A percentile compares a stretch with the other conserved stretches of the same genome.
Evolutionary conservation across 768 basidiomycete species (phyloP).

Genomic region (Leccinum incarnatum): DNA sequence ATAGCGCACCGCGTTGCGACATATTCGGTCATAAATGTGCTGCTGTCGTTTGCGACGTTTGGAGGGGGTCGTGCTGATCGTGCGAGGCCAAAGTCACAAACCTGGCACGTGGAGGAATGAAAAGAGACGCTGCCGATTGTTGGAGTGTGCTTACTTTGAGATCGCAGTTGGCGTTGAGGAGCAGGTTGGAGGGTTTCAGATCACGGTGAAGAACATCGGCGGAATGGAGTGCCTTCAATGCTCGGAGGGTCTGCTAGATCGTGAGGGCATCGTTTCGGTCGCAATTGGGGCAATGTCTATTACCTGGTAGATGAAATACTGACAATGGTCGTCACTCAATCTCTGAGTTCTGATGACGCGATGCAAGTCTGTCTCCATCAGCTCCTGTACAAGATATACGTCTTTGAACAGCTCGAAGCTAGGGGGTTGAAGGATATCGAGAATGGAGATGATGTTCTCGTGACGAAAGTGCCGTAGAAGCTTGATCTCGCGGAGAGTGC

Average conservation of each 20-base stretch:
- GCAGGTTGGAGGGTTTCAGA: constrained; percentile 92
- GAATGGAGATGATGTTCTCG: constrained; percentile 91
- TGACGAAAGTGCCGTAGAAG: constrained; percentile 84
- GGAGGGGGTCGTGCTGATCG: constrained; percentile 74
- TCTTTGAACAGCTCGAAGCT: constrained; percentile 79
- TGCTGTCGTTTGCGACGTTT: constrained; percentile 69
- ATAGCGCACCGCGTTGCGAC: constrained; percentile 78
- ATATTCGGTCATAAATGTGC: constrained; percentile 90
- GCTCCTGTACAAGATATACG: constrained; percentile 72
- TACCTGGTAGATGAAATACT: constrained; percentile 97
- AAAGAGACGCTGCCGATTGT: not conserved
- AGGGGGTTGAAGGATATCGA: constrained; percentile 87
- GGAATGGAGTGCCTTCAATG: constrained; percentile 91
- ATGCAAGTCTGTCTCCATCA: constrained; percentile 93
- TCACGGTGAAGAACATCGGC: constrained; percentile 95
- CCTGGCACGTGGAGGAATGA: constrained; percentile 35
- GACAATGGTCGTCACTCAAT: constrained; percentile 91
- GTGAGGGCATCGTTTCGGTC: constrained; percentile 4
- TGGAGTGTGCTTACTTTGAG: constrained; percentile 63
- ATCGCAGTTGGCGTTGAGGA: constrained; percentile 96
- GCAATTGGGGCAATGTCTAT: constrained; percentile 15
- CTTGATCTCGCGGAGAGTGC: constrained; percentile 87
- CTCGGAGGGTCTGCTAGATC: constrained; percentile 63
- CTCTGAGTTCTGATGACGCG: constrained; percentile 95
- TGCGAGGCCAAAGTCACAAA: constrained; percentile 87